Conservation (phyloP, 768 basidiomycete genomes). For the Tulasnella sp. region DNA sequence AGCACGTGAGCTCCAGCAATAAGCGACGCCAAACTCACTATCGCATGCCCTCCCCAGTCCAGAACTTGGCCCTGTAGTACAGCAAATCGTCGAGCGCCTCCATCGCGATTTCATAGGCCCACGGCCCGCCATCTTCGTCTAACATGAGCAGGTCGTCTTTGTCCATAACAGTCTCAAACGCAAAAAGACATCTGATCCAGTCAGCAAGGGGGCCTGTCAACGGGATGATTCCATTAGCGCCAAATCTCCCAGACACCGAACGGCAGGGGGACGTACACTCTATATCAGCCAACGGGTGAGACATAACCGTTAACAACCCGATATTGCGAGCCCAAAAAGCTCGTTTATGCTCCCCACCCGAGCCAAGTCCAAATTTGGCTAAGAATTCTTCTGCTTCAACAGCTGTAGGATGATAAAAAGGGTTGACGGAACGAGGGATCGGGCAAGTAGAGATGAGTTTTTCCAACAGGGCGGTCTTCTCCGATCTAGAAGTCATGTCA, state of each 20-base stretch:
- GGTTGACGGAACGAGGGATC: conserved; percentile 11
- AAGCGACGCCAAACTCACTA: background rate
- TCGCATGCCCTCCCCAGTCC: conserved; percentile 1
- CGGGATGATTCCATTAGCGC: background rate
- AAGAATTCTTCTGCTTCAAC: background rate
- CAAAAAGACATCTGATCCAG: conserved; percentile 26
- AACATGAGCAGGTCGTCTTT: background rate
- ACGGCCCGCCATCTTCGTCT: background rate
- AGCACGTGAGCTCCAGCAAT: no score
- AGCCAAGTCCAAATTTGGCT: background rate
- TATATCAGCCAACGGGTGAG: background rate
- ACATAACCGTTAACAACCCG: conserved; percentile 21
- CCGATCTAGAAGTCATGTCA: no score
- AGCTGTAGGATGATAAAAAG: background rate
- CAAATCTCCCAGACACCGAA: background rate
- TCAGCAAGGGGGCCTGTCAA: background rate
- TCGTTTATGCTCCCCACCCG: background rate
- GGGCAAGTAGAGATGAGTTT: conserved; percentile 8
- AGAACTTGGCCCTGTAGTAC: background rate
- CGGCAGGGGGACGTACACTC: background rate
- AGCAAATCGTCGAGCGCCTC: background rate
- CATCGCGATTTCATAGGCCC: conserved; percentile 6
- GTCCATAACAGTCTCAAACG: conserved; percentile 26
- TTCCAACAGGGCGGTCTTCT: no score
- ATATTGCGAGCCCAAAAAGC: conserved; percentile 13